A percentile compares a stretch with the other conserved stretches of the same genome.
These are phyloP conservation scores for Cercospora brassicicola DNA, from an alignment of 2,329 filamentous ascomycete genomes.

Conservation along the genomic window DNA sequence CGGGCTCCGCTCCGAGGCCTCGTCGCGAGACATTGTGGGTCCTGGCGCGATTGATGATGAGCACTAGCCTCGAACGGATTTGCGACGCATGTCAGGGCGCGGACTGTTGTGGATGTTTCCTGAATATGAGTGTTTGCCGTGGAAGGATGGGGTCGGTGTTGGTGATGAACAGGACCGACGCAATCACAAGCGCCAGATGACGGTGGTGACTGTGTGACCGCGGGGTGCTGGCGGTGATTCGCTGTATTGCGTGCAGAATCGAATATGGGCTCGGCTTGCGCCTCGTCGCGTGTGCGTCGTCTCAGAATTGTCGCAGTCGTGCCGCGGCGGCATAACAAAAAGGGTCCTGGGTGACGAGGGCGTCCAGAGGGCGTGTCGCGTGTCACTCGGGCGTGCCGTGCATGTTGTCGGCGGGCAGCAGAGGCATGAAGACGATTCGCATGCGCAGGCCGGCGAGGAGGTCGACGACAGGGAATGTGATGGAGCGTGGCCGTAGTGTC, in stretches of 20 bases:
- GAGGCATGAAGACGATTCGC: neutral
- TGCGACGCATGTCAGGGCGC: constrained; percentile 6
- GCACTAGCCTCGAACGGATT: neutral
- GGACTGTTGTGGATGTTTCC: neutral
- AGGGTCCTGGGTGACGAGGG: neutral
- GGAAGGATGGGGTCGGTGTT: neutral
- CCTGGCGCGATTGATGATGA: neutral
- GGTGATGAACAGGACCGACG: neutral
- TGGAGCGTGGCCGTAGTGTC: neutral
- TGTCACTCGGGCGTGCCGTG: neutral
- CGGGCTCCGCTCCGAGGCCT: constrained; percentile 20
- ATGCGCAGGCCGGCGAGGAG: neutral
- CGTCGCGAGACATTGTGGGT: constrained; percentile 20
- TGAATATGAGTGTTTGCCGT: constrained; percentile 2
- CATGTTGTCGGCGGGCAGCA: neutral
- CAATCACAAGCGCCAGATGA: constrained; percentile 9
- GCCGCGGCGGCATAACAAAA: constrained; percentile 1
- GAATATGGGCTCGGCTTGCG: neutral
- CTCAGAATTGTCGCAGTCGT: constrained; percentile 1
- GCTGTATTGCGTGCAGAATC: constrained; percentile 2
- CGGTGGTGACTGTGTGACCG: constrained; percentile 19
- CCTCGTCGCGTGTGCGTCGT: neutral
- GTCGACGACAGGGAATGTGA: neutral
- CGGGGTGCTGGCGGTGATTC: constrained; percentile 13
- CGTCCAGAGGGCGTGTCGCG: neutral